Evolutionary conservation across 176 grass and related monocot species (phyloP).

Genomic region (Puya raimondii): DNA sequence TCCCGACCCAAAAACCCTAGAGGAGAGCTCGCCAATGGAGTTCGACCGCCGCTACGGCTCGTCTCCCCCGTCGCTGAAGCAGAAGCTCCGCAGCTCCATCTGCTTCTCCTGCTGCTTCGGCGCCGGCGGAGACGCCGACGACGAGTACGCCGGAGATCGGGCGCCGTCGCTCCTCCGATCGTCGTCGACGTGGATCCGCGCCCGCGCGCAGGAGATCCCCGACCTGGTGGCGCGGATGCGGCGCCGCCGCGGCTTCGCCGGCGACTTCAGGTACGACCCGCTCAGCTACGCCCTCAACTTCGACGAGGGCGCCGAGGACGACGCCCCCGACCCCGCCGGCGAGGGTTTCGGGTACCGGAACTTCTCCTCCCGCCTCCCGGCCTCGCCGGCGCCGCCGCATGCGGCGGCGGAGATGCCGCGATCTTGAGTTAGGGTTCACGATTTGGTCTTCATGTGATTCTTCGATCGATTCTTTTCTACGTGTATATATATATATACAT

Average conservation of each 20-base stretch:
- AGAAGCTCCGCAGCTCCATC: conserved; percentile 17
- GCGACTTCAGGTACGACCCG: conserved; percentile 5
- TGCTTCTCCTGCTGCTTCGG: conserved; percentile 27
- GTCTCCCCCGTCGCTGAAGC: conserved; percentile 10
- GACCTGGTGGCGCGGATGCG: background rate
- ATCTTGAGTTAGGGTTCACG: background rate
- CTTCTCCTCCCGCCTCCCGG: conserved; percentile 5
- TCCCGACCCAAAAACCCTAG: background rate
- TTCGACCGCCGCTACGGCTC: background rate
- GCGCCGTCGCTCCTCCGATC: conserved; percentile 14
- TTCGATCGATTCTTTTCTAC: background rate
- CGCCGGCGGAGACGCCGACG: background rate
- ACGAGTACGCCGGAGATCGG: background rate
- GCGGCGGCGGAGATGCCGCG: background rate
- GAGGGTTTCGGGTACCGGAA: conserved; percentile 2
- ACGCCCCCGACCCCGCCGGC: background rate
- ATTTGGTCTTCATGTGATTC: background rate
- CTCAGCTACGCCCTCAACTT: conserved; percentile 12
- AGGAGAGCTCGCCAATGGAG: conserved; percentile 4
- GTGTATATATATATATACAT: too few relatives aligned
- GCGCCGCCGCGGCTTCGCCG: background rate
- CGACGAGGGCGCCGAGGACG: conserved; percentile 6
- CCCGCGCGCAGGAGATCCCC: conserved; percentile 15
- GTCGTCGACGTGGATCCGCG: conserved; percentile 18
- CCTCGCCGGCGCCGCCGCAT: background rate